phyloP scores from a whole-genome alignment of 108 stramenopile genomes.

The Parmales sp. region DNA sequence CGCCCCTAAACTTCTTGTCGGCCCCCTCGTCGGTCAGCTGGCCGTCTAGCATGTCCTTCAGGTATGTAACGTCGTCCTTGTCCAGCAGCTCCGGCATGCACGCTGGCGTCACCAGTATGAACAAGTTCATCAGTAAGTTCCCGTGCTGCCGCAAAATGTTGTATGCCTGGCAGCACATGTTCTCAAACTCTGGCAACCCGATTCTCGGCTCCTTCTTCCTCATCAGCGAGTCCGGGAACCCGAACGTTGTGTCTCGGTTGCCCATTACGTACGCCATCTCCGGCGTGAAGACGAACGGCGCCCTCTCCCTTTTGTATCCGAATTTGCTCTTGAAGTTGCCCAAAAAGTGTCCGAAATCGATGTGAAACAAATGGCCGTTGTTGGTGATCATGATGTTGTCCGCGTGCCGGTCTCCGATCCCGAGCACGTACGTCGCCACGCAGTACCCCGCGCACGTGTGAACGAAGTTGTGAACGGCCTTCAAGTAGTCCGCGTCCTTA shows the following conservation, averaged over 20 bases:
- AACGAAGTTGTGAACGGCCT: conserved; percentile 21
- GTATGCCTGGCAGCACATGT: conserved; percentile 26
- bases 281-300: conserved; percentile 38
- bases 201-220: neutral
- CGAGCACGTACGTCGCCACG: conserved; percentile 52
- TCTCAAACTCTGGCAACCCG: conserved; percentile 22
- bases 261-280: conserved; percentile 31
- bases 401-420: conserved; percentile 47
- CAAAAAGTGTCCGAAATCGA: conserved; percentile 50
- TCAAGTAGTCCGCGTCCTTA: neutral
- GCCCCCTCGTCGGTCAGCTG: conserved; percentile 23
- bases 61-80: conserved; percentile 23
- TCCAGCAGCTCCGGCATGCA: conserved; percentile 31
- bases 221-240: conserved; percentile 8
- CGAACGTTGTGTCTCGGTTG: conserved; percentile 3
- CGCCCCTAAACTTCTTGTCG: conserved; percentile 21
- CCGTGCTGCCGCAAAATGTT: conserved; percentile 26
- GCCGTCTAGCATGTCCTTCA: conserved; percentile 26
- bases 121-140: conserved; percentile 30
- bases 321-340: conserved; percentile 45
- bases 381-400: conserved; percentile 51
- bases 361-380: conserved; percentile 48
- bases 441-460: conserved; percentile 44
- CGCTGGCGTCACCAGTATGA: conserved; percentile 26
- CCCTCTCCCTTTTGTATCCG: conserved; percentile 35